Evolutionary conservation across 495 filamentous ascomycete species (phyloP), one percentile per base, ranked within the genome.

Genomic region (Rusavskia elegans): DNA sequence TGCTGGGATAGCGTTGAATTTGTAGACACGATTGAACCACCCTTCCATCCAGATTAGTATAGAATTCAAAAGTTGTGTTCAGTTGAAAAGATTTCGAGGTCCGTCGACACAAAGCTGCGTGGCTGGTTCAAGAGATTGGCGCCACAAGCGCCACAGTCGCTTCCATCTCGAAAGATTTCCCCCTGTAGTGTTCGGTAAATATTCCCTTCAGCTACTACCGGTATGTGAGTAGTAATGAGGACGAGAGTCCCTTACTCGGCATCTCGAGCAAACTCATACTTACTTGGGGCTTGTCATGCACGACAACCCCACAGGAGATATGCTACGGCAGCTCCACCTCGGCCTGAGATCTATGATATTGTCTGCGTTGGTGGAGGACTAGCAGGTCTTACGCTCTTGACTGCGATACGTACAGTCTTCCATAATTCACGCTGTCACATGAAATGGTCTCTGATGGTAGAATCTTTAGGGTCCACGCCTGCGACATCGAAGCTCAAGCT

Each of bases 331-430:
- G 45, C 46, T 29, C 40, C 51, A 16, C 45, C 21, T 17, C n/a
- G 14, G 17, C 21, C 55, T 17, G 59, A 59, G 27, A 79, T 95
- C 61, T 95, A 90, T 70, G 89, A 96, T 77, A 84, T 97, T 30
- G 88, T 95, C 49, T 92, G 88, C 54, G 84, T 99, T 55, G 93
- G 93, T 49, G 93, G 92, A 27, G 93, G 93, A n/a, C 93, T 92
- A 14, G 92, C 89, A 9, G 93, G 93, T 48, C 71, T 99, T 41
- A 89, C 86, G 58, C 76, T 99, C 20, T 68, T 95, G 51, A 80
- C 87, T 53, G 89, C 89, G 56, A 75, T 99, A 40, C 80, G 89
- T 94, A 75, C 65, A 46, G 77, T 35, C 16, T 45, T 48, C 27
- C 27, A 27, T 19, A 23, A 16, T 3, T 29, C 23, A 16, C 19